phyloP scores from a whole-genome alignment of 108 stramenopile genomes.

The Stephanodiscus minutulus region DNA sequence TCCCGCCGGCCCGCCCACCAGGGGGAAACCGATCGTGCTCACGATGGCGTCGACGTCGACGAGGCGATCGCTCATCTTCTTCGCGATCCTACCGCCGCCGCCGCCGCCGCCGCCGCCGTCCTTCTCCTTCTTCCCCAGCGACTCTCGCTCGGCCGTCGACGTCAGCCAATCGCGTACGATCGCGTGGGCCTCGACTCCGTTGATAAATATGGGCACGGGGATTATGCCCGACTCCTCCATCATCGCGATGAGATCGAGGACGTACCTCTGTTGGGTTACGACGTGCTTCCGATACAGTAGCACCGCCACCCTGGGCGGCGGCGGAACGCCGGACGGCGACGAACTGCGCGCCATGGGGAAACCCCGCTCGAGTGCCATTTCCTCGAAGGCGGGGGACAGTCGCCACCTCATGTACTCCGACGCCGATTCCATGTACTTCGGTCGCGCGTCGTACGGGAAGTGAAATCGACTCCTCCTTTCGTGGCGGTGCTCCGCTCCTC shows the following conservation, averaged over 20 bases:
- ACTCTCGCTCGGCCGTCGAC: conserved; percentile 3
- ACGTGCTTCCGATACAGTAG: conserved; percentile 88
- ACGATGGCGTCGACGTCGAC: conserved; percentile 77
- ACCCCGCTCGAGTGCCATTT: conserved; percentile 32
- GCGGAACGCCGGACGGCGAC: conserved; percentile 11
- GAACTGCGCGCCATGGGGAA: conserved; percentile 50
- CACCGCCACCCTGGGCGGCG: conserved; percentile 65
- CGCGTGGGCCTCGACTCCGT: conserved; percentile 90
- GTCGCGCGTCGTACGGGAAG: not conserved
- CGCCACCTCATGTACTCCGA: conserved; percentile 70
- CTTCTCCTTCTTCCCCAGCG: too few relatives aligned
- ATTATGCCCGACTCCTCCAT: conserved; percentile 74
- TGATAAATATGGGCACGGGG: conserved; percentile 90
- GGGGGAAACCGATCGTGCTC: conserved; percentile 84
- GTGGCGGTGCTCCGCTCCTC: not conserved
- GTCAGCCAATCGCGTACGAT: conserved; percentile 88
- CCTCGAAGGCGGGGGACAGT: conserved; percentile 39
- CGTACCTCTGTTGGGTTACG: conserved; percentile 80
- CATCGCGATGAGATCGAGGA: conserved; percentile 63
- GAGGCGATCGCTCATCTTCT: too few relatives aligned
- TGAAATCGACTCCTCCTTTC: not conserved
- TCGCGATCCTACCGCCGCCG: too few relatives aligned
- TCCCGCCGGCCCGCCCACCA: conserved; percentile 89
- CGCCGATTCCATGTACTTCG: conserved; percentile 5
- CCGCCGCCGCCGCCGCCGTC: too few relatives aligned